Evolutionary conservation across 176 grass and related monocot species (phyloP).

Genomic region (Themeda triandra): DNA sequence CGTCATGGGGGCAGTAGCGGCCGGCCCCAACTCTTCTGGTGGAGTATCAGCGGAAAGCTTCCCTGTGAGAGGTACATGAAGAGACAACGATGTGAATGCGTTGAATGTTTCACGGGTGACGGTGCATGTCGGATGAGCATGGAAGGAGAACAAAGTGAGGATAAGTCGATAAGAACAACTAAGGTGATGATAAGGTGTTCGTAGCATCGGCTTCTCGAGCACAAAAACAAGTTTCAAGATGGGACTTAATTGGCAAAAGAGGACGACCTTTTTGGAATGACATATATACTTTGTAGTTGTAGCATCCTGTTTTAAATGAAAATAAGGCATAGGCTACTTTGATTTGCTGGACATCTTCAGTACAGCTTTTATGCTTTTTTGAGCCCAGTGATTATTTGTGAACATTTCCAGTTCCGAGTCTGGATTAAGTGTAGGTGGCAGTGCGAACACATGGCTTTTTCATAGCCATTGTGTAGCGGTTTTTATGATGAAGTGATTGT

Average conservation of each 20-base stretch:
- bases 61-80: background rate
- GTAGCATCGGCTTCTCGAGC: background rate
- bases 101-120: background rate
- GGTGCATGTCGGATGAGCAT: background rate
- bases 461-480: too few relatives aligned
- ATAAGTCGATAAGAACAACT: slow-evolving; percentile 8
- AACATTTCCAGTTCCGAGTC: too few relatives aligned
- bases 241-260: background rate
- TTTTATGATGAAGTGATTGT: too few relatives aligned
- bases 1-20: background rate
- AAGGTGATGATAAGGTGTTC: background rate
- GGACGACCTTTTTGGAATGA: too few relatives aligned
- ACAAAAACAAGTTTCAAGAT: background rate
- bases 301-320: too few relatives aligned
- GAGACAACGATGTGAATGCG: background rate
- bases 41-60: slow-evolving; percentile 20
- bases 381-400: too few relatives aligned
- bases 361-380: too few relatives aligned
- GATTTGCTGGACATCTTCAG: too few relatives aligned
- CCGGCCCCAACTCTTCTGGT: background rate
- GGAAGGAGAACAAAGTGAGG: background rate
- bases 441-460: too few relatives aligned
- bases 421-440: too few relatives aligned
- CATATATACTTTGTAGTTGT: too few relatives aligned
- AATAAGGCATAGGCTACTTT: too few relatives aligned